Percentiles rank a stretch among this genome's conserved stretches.
phyloP scores from a whole-genome alignment of 192 early-diverging fungal genomes.

The Dispira simplex region DNA sequence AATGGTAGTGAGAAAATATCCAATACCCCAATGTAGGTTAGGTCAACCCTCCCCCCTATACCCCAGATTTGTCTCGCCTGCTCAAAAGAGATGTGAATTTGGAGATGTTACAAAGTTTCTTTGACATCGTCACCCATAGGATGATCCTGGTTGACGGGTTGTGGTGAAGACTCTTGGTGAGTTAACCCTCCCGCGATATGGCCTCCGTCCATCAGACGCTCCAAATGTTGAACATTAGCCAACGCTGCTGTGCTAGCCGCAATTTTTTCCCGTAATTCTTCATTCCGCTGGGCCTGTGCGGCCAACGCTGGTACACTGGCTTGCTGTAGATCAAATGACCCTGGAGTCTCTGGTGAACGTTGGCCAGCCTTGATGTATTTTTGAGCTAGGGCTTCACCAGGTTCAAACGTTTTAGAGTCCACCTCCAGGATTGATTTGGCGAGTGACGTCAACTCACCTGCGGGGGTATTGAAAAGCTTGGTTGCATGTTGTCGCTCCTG shows the following conservation, averaged over 20 bases:
- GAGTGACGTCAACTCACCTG: slow-evolving; percentile 45
- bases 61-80: neutral
- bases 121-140: neutral
- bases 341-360: no score
- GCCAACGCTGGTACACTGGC: neutral
- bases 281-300: neutral
- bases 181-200: slow-evolving; percentile 9
- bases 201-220: slow-evolving; percentile 5
- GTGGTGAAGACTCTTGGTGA: neutral
- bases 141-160: neutral
- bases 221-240: slow-evolving; percentile 6
- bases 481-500: slow-evolving; percentile 74
- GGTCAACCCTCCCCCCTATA: neutral
- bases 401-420: slow-evolving; percentile 70
- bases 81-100: neutral
- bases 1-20: neutral
- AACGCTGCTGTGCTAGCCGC: neutral
- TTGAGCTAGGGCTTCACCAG: slow-evolving; percentile 46
- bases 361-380: neutral
- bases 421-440: slow-evolving; percentile 47
- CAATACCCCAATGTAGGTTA: neutral
- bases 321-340: neutral
- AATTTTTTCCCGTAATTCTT: neutral
- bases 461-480: slow-evolving; percentile 50
- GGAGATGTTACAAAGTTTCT: neutral